Conservation (phyloP, 495 filamentous ascomycete genomes). For the Hypoxylon fuscum region DNA sequence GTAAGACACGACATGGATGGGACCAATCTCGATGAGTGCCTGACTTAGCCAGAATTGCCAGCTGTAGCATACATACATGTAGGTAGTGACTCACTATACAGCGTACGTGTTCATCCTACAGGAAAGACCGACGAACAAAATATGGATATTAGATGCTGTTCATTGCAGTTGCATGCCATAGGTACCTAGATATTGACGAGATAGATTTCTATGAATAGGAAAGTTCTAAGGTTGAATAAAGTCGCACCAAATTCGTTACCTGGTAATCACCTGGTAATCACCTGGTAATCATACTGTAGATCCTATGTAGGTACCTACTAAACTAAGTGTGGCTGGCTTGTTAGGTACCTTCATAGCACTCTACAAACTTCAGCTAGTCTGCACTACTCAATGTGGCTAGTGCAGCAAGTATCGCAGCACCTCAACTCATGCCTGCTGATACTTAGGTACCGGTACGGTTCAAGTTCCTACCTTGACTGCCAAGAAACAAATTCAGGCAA, state of each 20-base stretch:
- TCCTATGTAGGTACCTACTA: not conserved
- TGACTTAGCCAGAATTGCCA: slow-evolving; percentile 8
- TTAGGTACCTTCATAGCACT: too few relatives aligned
- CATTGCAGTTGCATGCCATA: too few relatives aligned
- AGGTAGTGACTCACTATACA: slow-evolving; percentile 20
- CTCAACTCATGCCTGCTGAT: not conserved
- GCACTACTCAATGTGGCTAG: slow-evolving; percentile 1
- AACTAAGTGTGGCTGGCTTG: not conserved
- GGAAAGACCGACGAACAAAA: slow-evolving; percentile 4
- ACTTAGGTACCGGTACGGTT: not conserved
- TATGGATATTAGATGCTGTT: not conserved
- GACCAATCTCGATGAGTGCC: slow-evolving; percentile 15
- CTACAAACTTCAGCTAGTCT: not conserved
- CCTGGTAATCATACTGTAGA: too few relatives aligned
- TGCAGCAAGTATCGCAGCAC: not conserved
- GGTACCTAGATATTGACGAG: too few relatives aligned
- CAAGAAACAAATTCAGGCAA: slow-evolving; percentile 2
- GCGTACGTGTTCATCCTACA: slow-evolving; percentile 18
- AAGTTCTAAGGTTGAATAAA: too few relatives aligned
- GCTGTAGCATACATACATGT: not conserved
- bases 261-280: too few relatives aligned
- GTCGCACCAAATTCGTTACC: too few relatives aligned
- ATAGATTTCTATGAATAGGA: too few relatives aligned
- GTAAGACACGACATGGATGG: slow-evolving; percentile 7
- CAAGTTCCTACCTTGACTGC: not conserved